Conservation (phyloP, 2,329 filamentous ascomycete species). For the Aspergillus bombycis region DNA sequence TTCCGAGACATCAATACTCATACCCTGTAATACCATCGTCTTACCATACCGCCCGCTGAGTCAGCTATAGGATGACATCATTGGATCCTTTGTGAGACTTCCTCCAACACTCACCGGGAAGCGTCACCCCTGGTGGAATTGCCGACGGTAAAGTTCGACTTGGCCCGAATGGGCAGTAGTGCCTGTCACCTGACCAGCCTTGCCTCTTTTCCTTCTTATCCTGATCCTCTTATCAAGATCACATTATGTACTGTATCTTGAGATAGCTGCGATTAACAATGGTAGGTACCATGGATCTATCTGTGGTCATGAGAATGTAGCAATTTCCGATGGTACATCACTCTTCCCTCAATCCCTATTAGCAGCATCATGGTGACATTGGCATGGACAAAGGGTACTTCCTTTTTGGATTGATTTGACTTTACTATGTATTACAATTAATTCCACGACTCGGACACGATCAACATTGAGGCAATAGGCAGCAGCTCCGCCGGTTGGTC, state of each 20-base stretch:
- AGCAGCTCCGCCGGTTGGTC: background rate
- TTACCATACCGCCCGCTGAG: conserved; percentile 1
- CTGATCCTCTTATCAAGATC: background rate
- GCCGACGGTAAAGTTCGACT: background rate
- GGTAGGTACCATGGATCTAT: background rate
- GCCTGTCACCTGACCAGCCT: background rate
- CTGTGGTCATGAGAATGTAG: background rate
- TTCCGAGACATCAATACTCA: background rate
- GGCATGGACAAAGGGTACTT: too few relatives aligned
- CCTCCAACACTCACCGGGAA: conserved; percentile 5
- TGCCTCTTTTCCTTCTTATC: background rate
- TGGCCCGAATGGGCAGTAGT: background rate
- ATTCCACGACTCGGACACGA: background rate
- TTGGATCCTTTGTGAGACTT: background rate
- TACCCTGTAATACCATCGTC: background rate
- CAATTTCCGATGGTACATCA: background rate
- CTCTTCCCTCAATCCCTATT: background rate
- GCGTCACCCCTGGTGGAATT: conserved; percentile 1
- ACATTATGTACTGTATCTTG: too few relatives aligned
- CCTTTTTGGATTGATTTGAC: too few relatives aligned
- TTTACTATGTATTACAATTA: background rate
- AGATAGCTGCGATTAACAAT: background rate
- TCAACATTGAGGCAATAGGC: background rate
- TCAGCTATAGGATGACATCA: conserved; percentile 3
- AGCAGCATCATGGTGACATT: background rate